Conservation (phyloP, 192 early-diverging fungal genomes). For the Coemansia erecta region DNA sequence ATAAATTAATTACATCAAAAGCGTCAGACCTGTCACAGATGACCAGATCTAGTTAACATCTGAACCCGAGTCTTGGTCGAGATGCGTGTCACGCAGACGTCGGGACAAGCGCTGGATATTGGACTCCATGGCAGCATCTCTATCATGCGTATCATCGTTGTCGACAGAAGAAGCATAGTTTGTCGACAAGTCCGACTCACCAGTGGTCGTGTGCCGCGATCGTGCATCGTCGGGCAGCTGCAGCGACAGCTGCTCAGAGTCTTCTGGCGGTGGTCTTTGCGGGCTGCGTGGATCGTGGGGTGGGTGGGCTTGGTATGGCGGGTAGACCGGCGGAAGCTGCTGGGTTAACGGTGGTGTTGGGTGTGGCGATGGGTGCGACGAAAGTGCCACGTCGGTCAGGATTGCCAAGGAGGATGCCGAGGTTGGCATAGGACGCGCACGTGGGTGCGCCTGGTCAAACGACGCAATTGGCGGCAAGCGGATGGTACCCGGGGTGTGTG, state of each 20-base stretch:
- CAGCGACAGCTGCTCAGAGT: conserved; percentile 8
- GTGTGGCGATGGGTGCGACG: neutral
- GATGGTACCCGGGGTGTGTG: conserved; percentile 6
- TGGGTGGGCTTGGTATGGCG: neutral
- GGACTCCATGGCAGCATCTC: neutral
- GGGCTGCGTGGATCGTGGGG: neutral
- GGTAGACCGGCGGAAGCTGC: neutral
- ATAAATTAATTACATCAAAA: no score
- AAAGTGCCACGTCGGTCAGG: conserved; percentile 12
- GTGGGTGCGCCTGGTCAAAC: conserved; percentile 21
- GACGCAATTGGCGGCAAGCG: conserved; percentile 47
- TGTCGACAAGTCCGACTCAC: neutral
- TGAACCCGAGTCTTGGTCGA: conserved; percentile 3
- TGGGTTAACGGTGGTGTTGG: neutral
- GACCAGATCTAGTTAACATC: neutral
- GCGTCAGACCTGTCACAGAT: no score
- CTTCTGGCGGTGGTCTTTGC: neutral
- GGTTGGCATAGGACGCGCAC: neutral
- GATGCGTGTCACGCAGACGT: neutral
- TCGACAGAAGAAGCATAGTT: neutral
- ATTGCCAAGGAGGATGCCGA: conserved; percentile 8
- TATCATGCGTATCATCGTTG: neutral
- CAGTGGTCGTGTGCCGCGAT: conserved; percentile 6
- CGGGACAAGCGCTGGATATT: conserved; percentile 6
- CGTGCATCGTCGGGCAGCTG: conserved; percentile 2